Conservation (phyloP, 192 early-diverging fungal species). For the Rhizophagus sp. region DNA sequence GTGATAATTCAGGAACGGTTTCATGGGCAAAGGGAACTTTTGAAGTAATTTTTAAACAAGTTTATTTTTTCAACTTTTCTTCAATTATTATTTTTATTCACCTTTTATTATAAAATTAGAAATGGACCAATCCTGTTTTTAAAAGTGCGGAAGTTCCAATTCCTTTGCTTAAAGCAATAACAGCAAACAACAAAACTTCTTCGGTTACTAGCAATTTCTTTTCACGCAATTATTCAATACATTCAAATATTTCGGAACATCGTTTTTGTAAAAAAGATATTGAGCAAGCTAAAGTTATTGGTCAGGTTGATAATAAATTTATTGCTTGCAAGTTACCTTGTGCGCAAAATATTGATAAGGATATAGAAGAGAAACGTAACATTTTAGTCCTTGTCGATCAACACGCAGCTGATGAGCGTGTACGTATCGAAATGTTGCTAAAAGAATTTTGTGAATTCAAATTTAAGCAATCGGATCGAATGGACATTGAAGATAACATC, state of each 20-base stretch:
- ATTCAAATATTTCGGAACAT: constrained; percentile 27
- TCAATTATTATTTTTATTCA: not conserved
- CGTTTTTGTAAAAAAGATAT: constrained; percentile 49
- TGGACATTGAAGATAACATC: not conserved
- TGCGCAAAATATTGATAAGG: not conserved
- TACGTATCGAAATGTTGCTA: constrained; percentile 62
- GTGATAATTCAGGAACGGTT: not conserved
- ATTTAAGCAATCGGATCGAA: not conserved
- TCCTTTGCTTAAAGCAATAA: constrained; percentile 13
- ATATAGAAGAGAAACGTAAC: not conserved
- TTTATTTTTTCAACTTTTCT: not conserved
- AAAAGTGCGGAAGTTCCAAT: constrained; percentile 33
- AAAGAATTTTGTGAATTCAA: constrained; percentile 34
- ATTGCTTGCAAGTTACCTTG: constrained; percentile 48
- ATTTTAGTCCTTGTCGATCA: constrained; percentile 68
- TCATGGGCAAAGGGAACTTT: constrained; percentile 46
- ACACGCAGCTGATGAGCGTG: constrained; percentile 80
- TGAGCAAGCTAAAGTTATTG: constrained; percentile 47
- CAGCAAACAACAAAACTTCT: not conserved
- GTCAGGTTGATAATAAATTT: constrained; percentile 71
- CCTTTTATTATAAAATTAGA: constrained; percentile 13
- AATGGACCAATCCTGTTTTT: constrained; percentile 39
- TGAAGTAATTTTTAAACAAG: not conserved
- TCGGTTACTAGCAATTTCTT: constrained; percentile 36
- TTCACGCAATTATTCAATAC: not conserved